These are phyloP conservation scores for Acacia confusa DNA, from an alignment of 306 rosid species.

Conservation along the genomic window DNA sequence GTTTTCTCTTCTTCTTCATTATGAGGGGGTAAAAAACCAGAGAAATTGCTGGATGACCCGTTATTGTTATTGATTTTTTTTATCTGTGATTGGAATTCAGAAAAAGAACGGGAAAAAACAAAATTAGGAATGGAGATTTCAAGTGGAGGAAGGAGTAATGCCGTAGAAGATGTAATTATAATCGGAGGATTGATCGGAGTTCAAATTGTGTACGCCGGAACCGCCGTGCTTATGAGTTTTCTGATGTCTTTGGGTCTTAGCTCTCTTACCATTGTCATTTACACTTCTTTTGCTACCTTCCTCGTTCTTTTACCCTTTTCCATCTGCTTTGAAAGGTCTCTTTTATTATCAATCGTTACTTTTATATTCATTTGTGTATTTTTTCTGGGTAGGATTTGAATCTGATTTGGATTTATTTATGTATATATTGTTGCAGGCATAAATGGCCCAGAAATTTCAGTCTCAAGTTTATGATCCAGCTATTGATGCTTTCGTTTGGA, in stretches of 20 bases:
- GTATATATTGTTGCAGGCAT: slow-evolving; percentile 40
- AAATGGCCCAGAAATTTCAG: slow-evolving; percentile 63
- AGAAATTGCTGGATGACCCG: background rate
- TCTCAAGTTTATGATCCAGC: slow-evolving; percentile 51
- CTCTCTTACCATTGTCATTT: slow-evolving; percentile 61
- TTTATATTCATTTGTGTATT: no score
- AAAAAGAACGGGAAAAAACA: background rate
- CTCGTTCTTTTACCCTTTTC: slow-evolving; percentile 65
- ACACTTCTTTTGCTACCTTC: slow-evolving; percentile 59
- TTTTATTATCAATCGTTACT: no score
- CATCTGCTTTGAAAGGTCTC: slow-evolving; percentile 65
- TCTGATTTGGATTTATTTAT: no score
- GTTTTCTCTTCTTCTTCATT: background rate
- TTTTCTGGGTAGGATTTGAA: background rate
- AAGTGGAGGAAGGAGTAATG: slow-evolving; percentile 10
- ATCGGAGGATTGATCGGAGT: slow-evolving; percentile 63
- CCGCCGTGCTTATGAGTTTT: slow-evolving; percentile 58
- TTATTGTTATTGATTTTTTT: no score
- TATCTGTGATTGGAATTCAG: no score
- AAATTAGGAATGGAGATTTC: background rate
- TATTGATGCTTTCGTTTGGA: slow-evolving; percentile 62
- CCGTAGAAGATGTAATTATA: slow-evolving; percentile 49
- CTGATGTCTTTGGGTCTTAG: slow-evolving; percentile 70
- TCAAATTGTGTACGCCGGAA: slow-evolving; percentile 74
- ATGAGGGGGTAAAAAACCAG: background rate